Evolutionary conservation across 2,329 filamentous ascomycete species (phyloP), one percentile per base, ranked within the genome.

Genomic region (Tolypocladium endophyticum): DNA sequence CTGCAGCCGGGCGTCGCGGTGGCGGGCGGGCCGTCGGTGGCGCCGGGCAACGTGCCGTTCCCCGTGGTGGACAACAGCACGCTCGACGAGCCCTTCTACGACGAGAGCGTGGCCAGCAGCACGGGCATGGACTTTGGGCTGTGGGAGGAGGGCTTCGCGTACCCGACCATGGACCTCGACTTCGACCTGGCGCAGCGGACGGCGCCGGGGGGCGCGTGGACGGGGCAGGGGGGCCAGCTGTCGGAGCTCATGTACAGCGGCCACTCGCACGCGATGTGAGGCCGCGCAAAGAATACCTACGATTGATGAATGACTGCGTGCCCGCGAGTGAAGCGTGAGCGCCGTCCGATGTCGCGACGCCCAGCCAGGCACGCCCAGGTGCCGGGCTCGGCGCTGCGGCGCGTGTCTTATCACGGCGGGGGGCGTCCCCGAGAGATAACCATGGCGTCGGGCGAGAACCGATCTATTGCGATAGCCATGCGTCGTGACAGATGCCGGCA

Each of bases 81-180:
- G 6, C 58, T 72, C n/a, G 65, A 66, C 18, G 69, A 70, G 60
- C 65, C 67, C 0, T 68, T 71, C 45, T 68, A 68, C 47, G 68
- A 70, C 7, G 69, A 68, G 53, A 66, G 63, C 50, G 64, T 28
- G 2, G 45, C 50, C 50, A 53, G 50, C 50, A 53, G 50, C 50
- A 23, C 50, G 50, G 50, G 65, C 6, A 72, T 67, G 69, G 67
- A 74, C 60, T 71, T 72, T 61, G 65, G 67, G 33, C 64, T 73
- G 0, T 75, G 73, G 73, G 73, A 74, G 60, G 72, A 72, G 53
- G 71, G 72, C 0, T 75, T 74, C 60, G 72, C 72, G 4, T 71
- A 74, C 59, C 67, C 72, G 11, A 64, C 69, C 1, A 70, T 72
- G 58, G 71, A 73, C 53, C 61, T 68, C 7, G 69, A 69, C 33